These are phyloP conservation scores for Schizopora paradoxa DNA, from an alignment of 1,284 basidiomycete species.

Conservation along the genomic window DNA sequence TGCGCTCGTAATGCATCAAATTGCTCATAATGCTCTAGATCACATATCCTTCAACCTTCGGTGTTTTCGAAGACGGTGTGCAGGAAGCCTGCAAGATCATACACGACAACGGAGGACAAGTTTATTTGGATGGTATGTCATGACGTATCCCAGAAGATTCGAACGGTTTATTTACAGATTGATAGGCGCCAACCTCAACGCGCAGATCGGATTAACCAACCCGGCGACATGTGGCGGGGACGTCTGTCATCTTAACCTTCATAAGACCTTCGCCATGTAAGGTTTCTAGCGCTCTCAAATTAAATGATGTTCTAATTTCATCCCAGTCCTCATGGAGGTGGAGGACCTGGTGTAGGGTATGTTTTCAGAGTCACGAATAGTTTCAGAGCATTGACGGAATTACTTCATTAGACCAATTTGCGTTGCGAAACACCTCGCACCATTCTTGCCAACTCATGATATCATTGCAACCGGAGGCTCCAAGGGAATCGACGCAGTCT, in stretches of 20 bases:
- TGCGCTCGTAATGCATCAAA: slow-evolving; percentile 5
- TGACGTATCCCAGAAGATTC: slow-evolving; percentile 11
- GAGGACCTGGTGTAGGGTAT: slow-evolving; percentile 90
- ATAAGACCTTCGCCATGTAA: slow-evolving; percentile 93
- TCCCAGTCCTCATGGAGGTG: slow-evolving; percentile 88
- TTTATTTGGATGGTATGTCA: slow-evolving; percentile 82
- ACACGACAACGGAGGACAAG: slow-evolving; percentile 94
- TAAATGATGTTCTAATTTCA: slow-evolving; percentile 19
- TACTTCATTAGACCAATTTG: slow-evolving; percentile 77
- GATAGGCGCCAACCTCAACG: slow-evolving; percentile 86
- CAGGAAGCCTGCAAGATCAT: slow-evolving; percentile 91
- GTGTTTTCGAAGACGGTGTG: slow-evolving; percentile 94
- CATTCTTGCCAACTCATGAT: slow-evolving; percentile 94
- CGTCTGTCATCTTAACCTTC: slow-evolving; percentile 96
- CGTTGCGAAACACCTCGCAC: slow-evolving; percentile 87
- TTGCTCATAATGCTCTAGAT: slow-evolving; percentile 42
- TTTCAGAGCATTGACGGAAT: neutral
- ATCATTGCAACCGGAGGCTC: slow-evolving; percentile 64
- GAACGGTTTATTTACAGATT: neutral
- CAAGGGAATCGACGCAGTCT: slow-evolving; percentile 81
- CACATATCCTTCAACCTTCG: slow-evolving; percentile 94
- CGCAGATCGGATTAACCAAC: slow-evolving; percentile 92
- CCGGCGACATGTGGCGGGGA: slow-evolving; percentile 96
- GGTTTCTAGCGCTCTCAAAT: slow-evolving; percentile 16
- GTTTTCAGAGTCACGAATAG: slow-evolving; percentile 19